Evolutionary conservation across 2,329 filamentous ascomycete genomes (phyloP).

Genomic region (Aspergillus spinulosporus): DNA sequence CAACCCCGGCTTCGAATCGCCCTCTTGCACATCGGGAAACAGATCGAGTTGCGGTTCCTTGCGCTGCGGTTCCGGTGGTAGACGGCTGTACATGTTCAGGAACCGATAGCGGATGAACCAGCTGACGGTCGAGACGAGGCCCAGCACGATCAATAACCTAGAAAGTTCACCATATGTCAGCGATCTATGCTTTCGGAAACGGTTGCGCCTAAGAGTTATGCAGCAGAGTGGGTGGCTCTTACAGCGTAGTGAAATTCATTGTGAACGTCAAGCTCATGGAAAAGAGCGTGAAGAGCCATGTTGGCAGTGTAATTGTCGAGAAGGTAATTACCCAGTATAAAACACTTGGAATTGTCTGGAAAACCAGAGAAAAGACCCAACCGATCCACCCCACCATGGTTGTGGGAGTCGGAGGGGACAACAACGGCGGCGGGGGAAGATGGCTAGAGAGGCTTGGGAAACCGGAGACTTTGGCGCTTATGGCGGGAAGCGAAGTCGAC

Average conservation of each 20-base stretch:
- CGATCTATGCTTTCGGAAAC: background rate
- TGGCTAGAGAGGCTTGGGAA: conserved; percentile 23
- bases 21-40: conserved; percentile 89
- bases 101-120: conserved; percentile 96
- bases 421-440: conserved; percentile 31
- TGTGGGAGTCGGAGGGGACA: conserved; percentile 33
- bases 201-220: too few species aligned
- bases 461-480: conserved; percentile 24
- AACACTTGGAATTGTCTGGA: conserved; percentile 57
- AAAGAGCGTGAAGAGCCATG: conserved; percentile 83
- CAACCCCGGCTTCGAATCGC: conserved; percentile 83
- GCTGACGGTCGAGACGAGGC: conserved; percentile 77
- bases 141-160: conserved; percentile 74
- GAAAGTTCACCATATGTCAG: conserved; percentile 12
- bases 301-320: conserved; percentile 83
- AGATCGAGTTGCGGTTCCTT: conserved; percentile 95
- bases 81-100: conserved; percentile 91
- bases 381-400: conserved; percentile 48
- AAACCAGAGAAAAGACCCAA: conserved; percentile 51
- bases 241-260: conserved; percentile 97
- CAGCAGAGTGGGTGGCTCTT: conserved; percentile 37
- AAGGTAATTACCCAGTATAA: conserved; percentile 82
- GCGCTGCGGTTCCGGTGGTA: conserved; percentile 90
- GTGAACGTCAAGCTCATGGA: conserved; percentile 94
- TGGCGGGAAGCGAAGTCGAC: conserved; percentile 18